Base-by-base conservation (phyloP, 371 early-diverging fungal species). In the Sporodiniella umbellata region DNA sequence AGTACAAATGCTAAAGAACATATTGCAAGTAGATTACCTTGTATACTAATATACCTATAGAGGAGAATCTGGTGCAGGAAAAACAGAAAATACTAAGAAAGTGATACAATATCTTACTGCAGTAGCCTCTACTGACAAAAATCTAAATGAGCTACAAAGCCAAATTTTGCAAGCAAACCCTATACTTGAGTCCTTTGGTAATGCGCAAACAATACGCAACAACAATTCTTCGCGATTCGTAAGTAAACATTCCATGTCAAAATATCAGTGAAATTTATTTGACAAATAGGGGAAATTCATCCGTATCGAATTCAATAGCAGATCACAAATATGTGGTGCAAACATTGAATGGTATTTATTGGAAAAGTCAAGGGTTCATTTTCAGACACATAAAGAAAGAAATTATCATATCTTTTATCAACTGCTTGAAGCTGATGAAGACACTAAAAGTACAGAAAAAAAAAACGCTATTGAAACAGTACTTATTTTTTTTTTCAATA, bases 51-150 rank as follows among this genome's bases (percentile, higher is more conserved):
- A 40, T 21, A 11, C 15, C 2, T 24, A 38, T 52, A 93, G 92
- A 33, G 99, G 99, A 53, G 99, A 99, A 78, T 98, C 99, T 18
- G 99, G 99, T 42, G 99, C 99, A 21, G 99, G 99, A 39, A 99
- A 99, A 74, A 99, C 99, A n/a, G 99, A 98, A 75, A 99, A 98
- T 72, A 98, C 99, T n/a, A 99, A 99, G 64, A 96, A 96, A 54
- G 98, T 98, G 18, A 99, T 99, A 49, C 95, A 98, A 68, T 99
- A 98, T 75, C 74, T 99, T 43, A 90, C 99, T 0, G 81, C 90
- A 1, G 87, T 96, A 33, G 95, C 96, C 5, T 75, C 85, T 24
- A 51, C 38, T 1, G 19, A 28, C 25, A 28, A 50, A 15, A n/a
- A 31, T 1, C 37, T 42, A 30, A 78, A 83, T 40, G 71, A 69